Conservation (phyloP, 2,329 filamentous ascomycete species). For the Escovopsis sp. region DNA sequence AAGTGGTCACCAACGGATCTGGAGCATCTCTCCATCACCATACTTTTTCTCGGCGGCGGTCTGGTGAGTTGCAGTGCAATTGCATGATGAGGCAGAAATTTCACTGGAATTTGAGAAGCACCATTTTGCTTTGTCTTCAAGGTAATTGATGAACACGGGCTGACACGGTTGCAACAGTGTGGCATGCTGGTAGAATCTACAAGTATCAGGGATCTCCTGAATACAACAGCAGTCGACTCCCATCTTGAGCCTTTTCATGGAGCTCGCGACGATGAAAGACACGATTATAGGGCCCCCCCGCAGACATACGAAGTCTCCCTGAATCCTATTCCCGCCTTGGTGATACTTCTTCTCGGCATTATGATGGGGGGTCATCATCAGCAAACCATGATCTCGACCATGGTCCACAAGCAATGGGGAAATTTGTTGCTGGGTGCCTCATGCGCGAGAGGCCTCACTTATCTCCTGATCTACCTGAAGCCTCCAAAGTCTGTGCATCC, state of each 20-base stretch:
- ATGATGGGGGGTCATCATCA: constrained; percentile 96
- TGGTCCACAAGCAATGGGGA: constrained; percentile 93
- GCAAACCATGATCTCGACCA: constrained; percentile 65
- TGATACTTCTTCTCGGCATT: constrained; percentile 75
- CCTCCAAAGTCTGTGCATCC: constrained; percentile 70
- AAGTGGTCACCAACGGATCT: constrained; percentile 67
- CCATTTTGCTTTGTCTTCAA: no score
- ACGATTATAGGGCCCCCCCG: constrained; percentile 37
- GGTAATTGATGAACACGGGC: not conserved
- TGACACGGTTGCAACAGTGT: constrained; percentile 27
- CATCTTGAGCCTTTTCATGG: constrained; percentile 16
- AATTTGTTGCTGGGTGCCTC: constrained; percentile 69
- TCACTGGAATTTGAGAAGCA: no score
- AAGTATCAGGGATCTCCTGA: constrained; percentile 51
- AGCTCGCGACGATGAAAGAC: constrained; percentile 27
- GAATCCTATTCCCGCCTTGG: constrained; percentile 76
- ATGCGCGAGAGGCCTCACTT: constrained; percentile 63
- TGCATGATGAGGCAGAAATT: no score
- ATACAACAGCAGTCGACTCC: constrained; percentile 31
- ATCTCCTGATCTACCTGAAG: constrained; percentile 62
- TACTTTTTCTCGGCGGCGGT: constrained; percentile 88
- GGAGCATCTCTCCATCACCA: constrained; percentile 82
- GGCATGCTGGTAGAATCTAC: constrained; percentile 77
- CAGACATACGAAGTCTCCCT: constrained; percentile 59
- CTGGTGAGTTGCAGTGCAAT: constrained; percentile 39